Evolutionary conservation across 2,329 filamentous ascomycete species (phyloP), one percentile per base, ranked within the genome.

Genomic region (Thermothelomyces thermophilus): DNA sequence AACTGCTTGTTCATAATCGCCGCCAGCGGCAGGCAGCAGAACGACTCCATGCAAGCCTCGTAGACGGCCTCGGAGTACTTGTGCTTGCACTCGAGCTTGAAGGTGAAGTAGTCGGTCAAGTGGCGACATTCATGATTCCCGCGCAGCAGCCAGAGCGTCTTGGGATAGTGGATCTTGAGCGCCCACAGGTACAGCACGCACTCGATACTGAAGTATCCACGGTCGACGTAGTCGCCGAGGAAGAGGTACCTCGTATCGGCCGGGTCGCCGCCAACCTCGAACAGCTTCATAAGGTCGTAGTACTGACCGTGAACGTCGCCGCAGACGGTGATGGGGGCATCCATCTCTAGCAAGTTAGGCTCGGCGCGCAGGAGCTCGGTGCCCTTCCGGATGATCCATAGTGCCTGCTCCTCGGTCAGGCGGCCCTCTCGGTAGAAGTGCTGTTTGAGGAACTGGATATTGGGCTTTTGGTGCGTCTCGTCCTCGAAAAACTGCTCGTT

Each of bases 1-100:
- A 98, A 98, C 70, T 98, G 93, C 77, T 98, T 98, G 80, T 98
- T 98, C 93, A 98, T 98, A 60, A 98, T 84, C 24, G 93, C 93
- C 50, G 93, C 93, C 61, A 98, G 75, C 26, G 93, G 93, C 56
- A 98, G 74, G 57, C 86, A 79, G 73, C 93, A 98, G 77, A 98
- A 98, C 0, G 93, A 94, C 58, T 98, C 91, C 82, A 96, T 95
- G 73, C 93, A 97, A 50, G 93, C 91, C 64, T 98, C 91, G 68
- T 98, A 98, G 53, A 98, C 80, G 57, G 80, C 80, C 73, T 97
- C 93, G 30, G 89, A 95, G 73, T 98, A 98, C 71, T 98, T 98
- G 80, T 98, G 93, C 75, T 95, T 96, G 79, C 93, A 98, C 70
- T 98, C 93, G 51, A 98, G 83, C 77, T 98, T 97, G 77, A 98